Evolutionary conservation across 495 filamentous ascomycete genomes (phyloP), one percentile per base, ranked within the genome.

Genomic region (Aspergillus mulundensis): DNA sequence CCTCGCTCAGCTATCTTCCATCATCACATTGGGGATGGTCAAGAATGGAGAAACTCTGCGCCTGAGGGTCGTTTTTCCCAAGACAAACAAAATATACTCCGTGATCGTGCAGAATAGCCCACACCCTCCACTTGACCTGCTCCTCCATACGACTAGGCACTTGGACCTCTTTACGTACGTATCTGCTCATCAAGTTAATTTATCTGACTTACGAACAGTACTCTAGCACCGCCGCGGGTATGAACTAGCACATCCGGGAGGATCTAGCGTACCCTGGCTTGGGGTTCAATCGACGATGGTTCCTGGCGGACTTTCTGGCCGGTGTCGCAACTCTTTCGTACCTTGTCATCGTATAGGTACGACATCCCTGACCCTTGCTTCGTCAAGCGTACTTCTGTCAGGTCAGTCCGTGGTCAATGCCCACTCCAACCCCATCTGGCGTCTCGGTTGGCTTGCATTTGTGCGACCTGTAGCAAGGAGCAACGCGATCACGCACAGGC

Each of bases 401-500:
- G 21, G 10, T n/a, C 16, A 18, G 12, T 10, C 32, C 2, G 32
- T 36, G 32, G 32, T 2, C 32, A 7, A 36, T 36, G 32, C 32
- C 32, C 12, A 11, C 12, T 36, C 30, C 18, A 38, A 24, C 21
- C 43, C 20, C 38, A 36, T 48, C 48, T 25, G 52, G 30, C 54
- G 54, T 53, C 45, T 50, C 50, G 43, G 58, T 53, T 56, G 58
- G 58, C 58, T 61, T 61, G 58, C 53, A 61, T 50, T 21, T 61
- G 58, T 61, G 28, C 43, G n/a, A 61, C 58, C 19, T 48, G 45
- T 20, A 43, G n/a, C 10, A 32, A 21, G 14, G 44, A 57, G 45
- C 39, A 20, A 54, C 61, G 47, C 54, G 50, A 57, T 48, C 57
- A 44, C 61, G 57, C 61, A 63, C 57, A 58, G 61, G 54, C 61